phyloP scores from a whole-genome alignment of 176 grass and related monocot genomes.

The Oryza longistaminata region DNA sequence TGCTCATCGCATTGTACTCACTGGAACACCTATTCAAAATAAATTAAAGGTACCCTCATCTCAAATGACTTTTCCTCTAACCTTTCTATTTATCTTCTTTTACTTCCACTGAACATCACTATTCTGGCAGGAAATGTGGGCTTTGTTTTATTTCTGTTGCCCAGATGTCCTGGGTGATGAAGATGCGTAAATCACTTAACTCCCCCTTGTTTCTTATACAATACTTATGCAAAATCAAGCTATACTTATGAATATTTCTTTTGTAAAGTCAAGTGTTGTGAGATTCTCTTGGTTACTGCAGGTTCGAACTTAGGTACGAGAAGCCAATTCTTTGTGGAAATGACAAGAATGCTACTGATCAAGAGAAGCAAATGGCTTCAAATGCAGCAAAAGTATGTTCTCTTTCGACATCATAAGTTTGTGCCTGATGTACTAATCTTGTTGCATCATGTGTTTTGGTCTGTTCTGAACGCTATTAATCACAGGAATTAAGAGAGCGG shows the following conservation, averaged over 20 bases:
- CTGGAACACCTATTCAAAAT: slow-evolving; percentile 68
- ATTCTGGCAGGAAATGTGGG: slow-evolving; percentile 63
- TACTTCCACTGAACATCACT: neutral
- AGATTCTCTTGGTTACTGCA: slow-evolving; percentile 31
- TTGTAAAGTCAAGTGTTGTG: slow-evolving; percentile 18
- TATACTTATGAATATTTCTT: neutral
- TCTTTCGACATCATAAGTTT: neutral
- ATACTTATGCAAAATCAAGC: neutral
- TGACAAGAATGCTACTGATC: slow-evolving; percentile 62
- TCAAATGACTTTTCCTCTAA: neutral
- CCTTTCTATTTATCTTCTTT: neutral
- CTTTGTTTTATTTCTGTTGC: slow-evolving; percentile 67
- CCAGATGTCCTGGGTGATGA: slow-evolving; percentile 61
- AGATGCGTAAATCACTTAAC: slow-evolving; percentile 42
- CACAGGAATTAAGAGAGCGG: slow-evolving; percentile 67
- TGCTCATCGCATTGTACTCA: slow-evolving; percentile 57
- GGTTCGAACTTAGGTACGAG: slow-evolving; percentile 63
- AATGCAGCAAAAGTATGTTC: slow-evolving; percentile 50
- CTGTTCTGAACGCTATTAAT: slow-evolving; percentile 5
- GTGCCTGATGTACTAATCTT: neutral
- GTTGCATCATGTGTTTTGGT: slow-evolving; percentile 20
- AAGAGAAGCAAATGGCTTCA: slow-evolving; percentile 59
- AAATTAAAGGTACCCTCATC: slow-evolving; percentile 53
- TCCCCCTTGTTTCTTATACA: slow-evolving; percentile 18
- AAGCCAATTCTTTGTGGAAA: slow-evolving; percentile 56